Base-by-base conservation (phyloP, 2,329 filamentous ascomycete species). In the Colletotrichum caudatum region DNA sequence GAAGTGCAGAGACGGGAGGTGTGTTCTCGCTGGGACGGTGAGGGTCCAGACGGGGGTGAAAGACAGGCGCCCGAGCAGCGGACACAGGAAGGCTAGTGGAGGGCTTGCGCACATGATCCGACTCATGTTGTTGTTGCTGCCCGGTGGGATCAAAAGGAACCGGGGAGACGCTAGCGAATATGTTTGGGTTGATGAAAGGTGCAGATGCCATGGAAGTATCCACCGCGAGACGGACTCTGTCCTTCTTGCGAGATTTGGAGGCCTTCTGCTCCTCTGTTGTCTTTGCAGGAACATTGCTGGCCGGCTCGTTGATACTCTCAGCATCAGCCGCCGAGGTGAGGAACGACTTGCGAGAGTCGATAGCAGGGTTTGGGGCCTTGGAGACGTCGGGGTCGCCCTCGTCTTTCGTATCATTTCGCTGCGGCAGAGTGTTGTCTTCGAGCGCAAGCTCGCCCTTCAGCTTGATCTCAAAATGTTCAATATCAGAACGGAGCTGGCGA, bases 391-490 rank as follows among this genome's bases (percentile, higher is more conserved):
- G 7, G 16, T 68, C 66, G 33, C 26, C 41, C 20, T 76, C 74
- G 33, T 81, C 44, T 65, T 81, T 83, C 39, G 82, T 80, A 69
- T 85, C 84, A 62, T 84, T 57, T 20, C 29, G 46, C 11, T 46
- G 46, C n/a, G 62, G 26, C 20, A 53, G 29, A 33, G 41, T 46
- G 9, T 74, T 74, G 12, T 82, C 80, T 75, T 90, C 88, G 64
- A 82, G 82, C 20, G 80, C 80, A 4, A 84, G 76, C 73, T 89
- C 86, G 20, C 77, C 77, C 54, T 84, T 78, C 46, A 84, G 79
- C 26, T 82, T 82, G 37, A 78, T 78, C 74, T 89, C 86, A 69
- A 90, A 89, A 54, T 85, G 81, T 35, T 80, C 78, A 67, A 90
- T 85, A 41, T 84, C 83, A 29, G 81, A 78, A n/a, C 81, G 79